Conservation (phyloP, 805 yeast genomes). For the Lipomyces kockii region DNA sequence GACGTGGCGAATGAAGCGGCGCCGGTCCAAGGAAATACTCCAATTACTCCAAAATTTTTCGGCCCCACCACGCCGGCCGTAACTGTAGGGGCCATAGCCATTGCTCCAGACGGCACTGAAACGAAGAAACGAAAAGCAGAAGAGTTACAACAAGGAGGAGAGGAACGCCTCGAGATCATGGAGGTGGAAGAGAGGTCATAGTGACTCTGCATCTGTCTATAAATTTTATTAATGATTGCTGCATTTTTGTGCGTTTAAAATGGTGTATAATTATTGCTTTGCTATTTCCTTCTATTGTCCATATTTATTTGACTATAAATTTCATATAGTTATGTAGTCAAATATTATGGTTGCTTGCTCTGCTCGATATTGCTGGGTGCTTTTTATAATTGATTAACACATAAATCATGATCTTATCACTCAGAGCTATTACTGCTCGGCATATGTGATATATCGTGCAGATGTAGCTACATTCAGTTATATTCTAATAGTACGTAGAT, state of each 20-base stretch:
- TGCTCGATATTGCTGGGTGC: too few relatives aligned
- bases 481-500: too few relatives aligned
- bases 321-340: too few relatives aligned
- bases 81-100: background rate
- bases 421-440: too few relatives aligned
- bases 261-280: background rate
- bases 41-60: background rate
- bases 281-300: background rate
- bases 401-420: too few relatives aligned
- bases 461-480: too few relatives aligned
- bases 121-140: slow-evolving; percentile 1
- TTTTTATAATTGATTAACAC: too few relatives aligned
- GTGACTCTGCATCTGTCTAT: background rate
- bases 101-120: background rate
- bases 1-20: slow-evolving; percentile 18
- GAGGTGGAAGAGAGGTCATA: background rate
- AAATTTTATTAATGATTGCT: background rate
- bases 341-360: too few relatives aligned
- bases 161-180: background rate
- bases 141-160: slow-evolving; percentile 1
- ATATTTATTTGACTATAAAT: background rate
- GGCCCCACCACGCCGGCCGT: background rate
- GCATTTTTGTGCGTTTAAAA: background rate
- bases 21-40: background rate
- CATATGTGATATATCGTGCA: too few relatives aligned